A percentile compares a stretch with the other conserved stretches of the same genome.
phyloP scores from a whole-genome alignment of 2,329 filamentous ascomycete genomes.

The Chrysoporthe cubensis region DNA sequence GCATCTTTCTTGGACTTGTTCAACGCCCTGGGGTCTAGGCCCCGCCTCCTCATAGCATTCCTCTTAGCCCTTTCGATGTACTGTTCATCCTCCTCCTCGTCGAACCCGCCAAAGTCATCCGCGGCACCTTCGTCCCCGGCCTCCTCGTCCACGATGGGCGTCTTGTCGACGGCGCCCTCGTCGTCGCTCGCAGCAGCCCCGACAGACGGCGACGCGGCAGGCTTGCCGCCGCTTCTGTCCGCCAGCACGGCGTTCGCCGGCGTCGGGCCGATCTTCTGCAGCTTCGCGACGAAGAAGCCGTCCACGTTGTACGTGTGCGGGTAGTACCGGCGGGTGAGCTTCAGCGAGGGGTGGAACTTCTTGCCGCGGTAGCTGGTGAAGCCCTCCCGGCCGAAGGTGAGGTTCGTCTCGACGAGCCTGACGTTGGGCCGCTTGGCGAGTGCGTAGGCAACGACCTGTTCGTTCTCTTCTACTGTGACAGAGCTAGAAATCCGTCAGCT shows the following conservation, averaged over 20 bases:
- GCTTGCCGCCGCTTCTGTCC: constrained; percentile 35
- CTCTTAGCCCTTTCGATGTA: constrained; percentile 75
- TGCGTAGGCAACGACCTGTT: constrained; percentile 91
- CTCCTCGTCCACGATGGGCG: constrained; percentile 60
- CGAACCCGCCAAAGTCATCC: constrained; percentile 72
- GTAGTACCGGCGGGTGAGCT: constrained; percentile 83
- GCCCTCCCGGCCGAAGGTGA: constrained; percentile 89
- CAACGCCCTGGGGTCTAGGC: constrained; percentile 70
- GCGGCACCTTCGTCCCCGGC: constrained; percentile 47
- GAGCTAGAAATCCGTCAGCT: constrained; percentile 28
- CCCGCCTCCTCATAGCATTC: constrained; percentile 74
- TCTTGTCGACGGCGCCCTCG: constrained; percentile 66
- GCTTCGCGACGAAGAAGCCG: constrained; percentile 97
- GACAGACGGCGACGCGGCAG: constrained; percentile 27
- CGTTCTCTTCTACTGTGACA: constrained; percentile 55
- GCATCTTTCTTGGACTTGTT: constrained; percentile 34
- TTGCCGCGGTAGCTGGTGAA: constrained; percentile 92
- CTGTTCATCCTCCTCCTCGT: constrained; percentile 72
- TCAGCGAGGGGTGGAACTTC: constrained; percentile 84
- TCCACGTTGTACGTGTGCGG: constrained; percentile 94
- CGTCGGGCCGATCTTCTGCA: constrained; percentile 87
- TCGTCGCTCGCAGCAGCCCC: constrained; percentile 32
- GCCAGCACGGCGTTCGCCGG: constrained; percentile 58
- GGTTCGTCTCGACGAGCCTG: constrained; percentile 86
- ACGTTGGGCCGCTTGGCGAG: constrained; percentile 91